Evolutionary conservation across 176 grass and related monocot genomes (phyloP).

Genomic region (Juncus effusus): DNA sequence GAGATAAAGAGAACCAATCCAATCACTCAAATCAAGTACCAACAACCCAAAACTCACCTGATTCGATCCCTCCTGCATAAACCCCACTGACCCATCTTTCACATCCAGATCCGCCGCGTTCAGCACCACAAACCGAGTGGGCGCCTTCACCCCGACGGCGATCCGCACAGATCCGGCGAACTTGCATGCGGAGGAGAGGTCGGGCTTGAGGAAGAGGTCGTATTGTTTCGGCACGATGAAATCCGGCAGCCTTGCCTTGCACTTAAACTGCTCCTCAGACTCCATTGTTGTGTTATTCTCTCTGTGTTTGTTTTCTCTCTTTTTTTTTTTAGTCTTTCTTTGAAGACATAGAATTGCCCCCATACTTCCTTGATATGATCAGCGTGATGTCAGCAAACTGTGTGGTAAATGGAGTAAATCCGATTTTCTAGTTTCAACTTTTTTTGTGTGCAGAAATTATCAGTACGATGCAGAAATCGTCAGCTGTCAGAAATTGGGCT

Average conservation of each 20-base stretch:
- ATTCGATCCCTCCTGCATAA: slow-evolving; percentile 33
- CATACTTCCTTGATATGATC: too few species aligned
- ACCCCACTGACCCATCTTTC: slow-evolving; percentile 33
- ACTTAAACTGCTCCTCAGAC: slow-evolving; percentile 43
- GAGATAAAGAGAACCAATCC: too few species aligned
- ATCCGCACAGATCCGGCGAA: slow-evolving; percentile 57
- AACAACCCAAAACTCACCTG: slow-evolving; percentile 35
- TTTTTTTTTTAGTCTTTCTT: not conserved
- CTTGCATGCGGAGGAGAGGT: slow-evolving; percentile 57
- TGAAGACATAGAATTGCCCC: too few species aligned
- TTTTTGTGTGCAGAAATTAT: too few species aligned
- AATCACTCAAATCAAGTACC: not conserved
- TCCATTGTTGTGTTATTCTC: slow-evolving; percentile 16
- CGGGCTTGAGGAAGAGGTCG: slow-evolving; percentile 66
- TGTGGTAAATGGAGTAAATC: too few species aligned
- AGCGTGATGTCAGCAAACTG: too few species aligned
- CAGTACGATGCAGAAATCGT: too few species aligned
- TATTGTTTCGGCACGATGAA: slow-evolving; percentile 73
- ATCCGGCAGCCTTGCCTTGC: slow-evolving; percentile 54
- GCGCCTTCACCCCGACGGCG: slow-evolving; percentile 35
- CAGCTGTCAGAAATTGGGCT: too few species aligned
- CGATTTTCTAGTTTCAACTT: too few species aligned
- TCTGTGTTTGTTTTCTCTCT: not conserved
- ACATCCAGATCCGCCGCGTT: slow-evolving; percentile 74
- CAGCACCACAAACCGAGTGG: slow-evolving; percentile 75